Conservation (phyloP, 352 stramenopile genomes). For the Stramenopiles sp. region DNA sequence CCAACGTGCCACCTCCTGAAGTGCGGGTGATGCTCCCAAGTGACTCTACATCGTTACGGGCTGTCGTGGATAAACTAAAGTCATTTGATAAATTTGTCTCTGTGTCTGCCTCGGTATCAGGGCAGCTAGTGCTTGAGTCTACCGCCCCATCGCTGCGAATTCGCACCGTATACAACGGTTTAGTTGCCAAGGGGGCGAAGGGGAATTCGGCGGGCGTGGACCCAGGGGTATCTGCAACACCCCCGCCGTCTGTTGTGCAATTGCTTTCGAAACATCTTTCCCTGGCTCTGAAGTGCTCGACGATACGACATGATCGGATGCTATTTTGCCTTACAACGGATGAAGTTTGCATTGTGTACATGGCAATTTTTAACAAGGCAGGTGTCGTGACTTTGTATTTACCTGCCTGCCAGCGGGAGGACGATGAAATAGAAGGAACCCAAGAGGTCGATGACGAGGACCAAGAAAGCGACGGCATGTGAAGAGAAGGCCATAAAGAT, state of each 20-base stretch:
- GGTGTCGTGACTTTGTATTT: constrained; percentile 1
- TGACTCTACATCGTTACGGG: not conserved
- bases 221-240: no score
- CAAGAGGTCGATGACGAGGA: no score
- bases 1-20: not conserved
- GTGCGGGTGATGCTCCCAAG: not conserved
- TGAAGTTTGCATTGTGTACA: constrained; percentile 7
- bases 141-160: not conserved
- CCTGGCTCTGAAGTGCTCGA: not conserved
- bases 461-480: no score
- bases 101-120: not conserved
- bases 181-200: not conserved
- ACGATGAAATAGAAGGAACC: no score
- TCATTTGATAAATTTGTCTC: not conserved
- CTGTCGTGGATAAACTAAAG: constrained; percentile 6
- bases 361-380: constrained; percentile 4
- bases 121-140: not conserved
- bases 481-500: no score
- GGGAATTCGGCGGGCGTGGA: not conserved
- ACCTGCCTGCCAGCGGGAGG: not conserved
- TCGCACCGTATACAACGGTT: not conserved
- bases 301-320: not conserved
- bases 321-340: not conserved
- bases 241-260: no score
- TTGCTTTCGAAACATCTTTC: not conserved